These are phyloP conservation scores for Talaromyces borbonicus DNA, from an alignment of 495 filamentous ascomycete species.

Conservation along the genomic window DNA sequence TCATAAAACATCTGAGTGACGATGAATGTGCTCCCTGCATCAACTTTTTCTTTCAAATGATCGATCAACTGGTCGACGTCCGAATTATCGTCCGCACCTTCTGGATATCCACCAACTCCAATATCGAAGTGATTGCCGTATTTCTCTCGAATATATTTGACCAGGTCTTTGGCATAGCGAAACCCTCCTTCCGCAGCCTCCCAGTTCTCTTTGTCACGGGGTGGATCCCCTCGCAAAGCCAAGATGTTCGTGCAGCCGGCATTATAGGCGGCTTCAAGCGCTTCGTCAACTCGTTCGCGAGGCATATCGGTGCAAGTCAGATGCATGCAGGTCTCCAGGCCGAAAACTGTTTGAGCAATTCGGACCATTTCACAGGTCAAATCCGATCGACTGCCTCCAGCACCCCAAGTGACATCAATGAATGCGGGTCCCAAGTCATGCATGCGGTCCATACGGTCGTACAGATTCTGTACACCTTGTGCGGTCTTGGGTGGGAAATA, in stretches of 20 bases:
- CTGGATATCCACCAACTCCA: constrained; percentile 93
- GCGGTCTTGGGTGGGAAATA: constrained; percentile 99
- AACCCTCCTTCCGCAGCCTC: constrained; percentile 77
- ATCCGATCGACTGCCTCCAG: constrained; percentile 80
- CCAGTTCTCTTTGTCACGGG: constrained; percentile 91
- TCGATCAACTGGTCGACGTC: constrained; percentile 78
- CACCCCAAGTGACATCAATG: constrained; percentile 98
- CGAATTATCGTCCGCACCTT: constrained; percentile 87
- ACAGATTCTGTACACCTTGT: constrained; percentile 94
- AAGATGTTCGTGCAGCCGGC: constrained; percentile 97
- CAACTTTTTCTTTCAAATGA: constrained; percentile 95
- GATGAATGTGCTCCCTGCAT: constrained; percentile 86
- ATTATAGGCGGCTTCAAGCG: constrained; percentile 81
- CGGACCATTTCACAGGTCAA: constrained; percentile 97
- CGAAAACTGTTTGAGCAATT: constrained; percentile 91
- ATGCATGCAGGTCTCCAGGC: constrained; percentile 98
- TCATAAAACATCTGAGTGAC: constrained; percentile 99
- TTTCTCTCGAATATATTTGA: constrained; percentile 78
- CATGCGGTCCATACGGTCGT: constrained; percentile 99
- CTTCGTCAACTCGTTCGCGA: constrained; percentile 77
- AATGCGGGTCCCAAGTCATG: constrained; percentile 86
- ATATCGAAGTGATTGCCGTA: constrained; percentile 98
- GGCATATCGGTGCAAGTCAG: constrained; percentile 98
- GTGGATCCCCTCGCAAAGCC: constrained; percentile 89
- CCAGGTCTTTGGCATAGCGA: constrained; percentile 85